These are phyloP conservation scores for Zanthoxylum bungeanum DNA, from an alignment of 345 rosid genomes.

Conservation along the genomic window DNA sequence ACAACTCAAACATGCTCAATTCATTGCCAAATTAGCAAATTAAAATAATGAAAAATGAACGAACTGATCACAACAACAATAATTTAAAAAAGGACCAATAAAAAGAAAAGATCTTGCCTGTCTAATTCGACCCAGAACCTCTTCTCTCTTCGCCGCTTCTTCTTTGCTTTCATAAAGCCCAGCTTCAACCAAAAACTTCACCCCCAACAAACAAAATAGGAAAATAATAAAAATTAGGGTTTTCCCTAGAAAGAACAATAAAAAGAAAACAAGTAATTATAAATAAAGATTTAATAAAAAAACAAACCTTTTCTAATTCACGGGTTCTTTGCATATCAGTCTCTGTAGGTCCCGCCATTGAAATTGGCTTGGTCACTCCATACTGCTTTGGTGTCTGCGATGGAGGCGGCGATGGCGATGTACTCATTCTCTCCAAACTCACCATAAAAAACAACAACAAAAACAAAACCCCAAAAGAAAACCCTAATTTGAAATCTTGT, in stretches of 20 bases:
- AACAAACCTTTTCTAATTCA: constrained; percentile 50
- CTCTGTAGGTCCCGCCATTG: constrained; percentile 48
- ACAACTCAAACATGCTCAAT: background rate
- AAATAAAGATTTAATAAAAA: background rate
- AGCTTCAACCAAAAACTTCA: constrained; percentile 49
- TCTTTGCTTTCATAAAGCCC: constrained; percentile 62
- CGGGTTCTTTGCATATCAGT: constrained; percentile 46
- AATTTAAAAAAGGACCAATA: background rate
- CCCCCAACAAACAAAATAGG: background rate
- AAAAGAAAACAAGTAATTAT: no score
- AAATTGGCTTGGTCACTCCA: constrained; percentile 63
- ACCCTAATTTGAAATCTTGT: constrained; percentile 6
- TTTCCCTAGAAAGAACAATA: background rate
- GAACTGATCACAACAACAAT: background rate
- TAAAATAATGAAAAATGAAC: background rate
- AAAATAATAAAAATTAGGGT: background rate
- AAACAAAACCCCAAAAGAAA: background rate
- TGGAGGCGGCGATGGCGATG: constrained; percentile 16
- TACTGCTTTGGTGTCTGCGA: constrained; percentile 20
- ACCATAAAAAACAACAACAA: constrained; percentile 24
- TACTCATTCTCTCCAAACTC: constrained; percentile 39
- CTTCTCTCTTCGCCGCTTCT: constrained; percentile 48
- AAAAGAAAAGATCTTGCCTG: constrained; percentile 25
- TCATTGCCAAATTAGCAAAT: background rate
- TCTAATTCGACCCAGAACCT: constrained; percentile 46